Base-by-base conservation (phyloP, 1,284 basidiomycete species). In the Ceratobasidium papillatum region DNA sequence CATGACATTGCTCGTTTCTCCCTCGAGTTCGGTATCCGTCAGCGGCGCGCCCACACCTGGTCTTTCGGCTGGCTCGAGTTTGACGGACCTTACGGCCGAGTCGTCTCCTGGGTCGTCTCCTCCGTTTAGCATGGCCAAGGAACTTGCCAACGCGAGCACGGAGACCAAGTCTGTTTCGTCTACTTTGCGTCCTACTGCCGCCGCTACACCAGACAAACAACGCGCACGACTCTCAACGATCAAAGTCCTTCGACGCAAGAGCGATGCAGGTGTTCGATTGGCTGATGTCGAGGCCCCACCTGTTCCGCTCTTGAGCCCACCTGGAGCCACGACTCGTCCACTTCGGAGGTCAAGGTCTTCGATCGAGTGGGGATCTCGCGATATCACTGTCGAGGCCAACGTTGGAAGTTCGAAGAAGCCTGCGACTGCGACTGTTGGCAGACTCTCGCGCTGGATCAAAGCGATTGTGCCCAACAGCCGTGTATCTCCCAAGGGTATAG, bases 381-480 rank as follows among this genome's bases (percentile, higher is more conserved):
- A 54, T n/a, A 14, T 54, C 11, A 38, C 25, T 12, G 32, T 30
- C 19, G 25, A 52, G 8, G 45, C 32, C 7, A 7, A 17, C 3
- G 32, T 3, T n/a, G 22, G n/a, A 9, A 47, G 63, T n/a, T n/a
- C n/a, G 19, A 54, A 54, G 14, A 47, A 49, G 8, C 22, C 54
- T 49, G n/a, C n/a, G 11, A 54, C 54, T n/a, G 41, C 54, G 12
- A 5, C 54, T 8, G 25, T 17, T 58, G 68, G 41, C 14, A 54
- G 68, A 1, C 32, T 71, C 27, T 71, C 68, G 11, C 68, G 68
- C 27, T 71, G 68, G 68, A 59, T 71, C 68, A 71, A 71, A 43
- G 45, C 68, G 25, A 59, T 71, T 11, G 54, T 59, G 22, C 51
- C 66, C 30, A 38, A 22, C 43, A 19, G 25, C 12, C 34, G 54